Percentiles rank a stretch among this genome's conserved stretches.
Evolutionary conservation across 106 monocot genomes (phyloP).

Genomic region (Xerophyta viscosa): DNA sequence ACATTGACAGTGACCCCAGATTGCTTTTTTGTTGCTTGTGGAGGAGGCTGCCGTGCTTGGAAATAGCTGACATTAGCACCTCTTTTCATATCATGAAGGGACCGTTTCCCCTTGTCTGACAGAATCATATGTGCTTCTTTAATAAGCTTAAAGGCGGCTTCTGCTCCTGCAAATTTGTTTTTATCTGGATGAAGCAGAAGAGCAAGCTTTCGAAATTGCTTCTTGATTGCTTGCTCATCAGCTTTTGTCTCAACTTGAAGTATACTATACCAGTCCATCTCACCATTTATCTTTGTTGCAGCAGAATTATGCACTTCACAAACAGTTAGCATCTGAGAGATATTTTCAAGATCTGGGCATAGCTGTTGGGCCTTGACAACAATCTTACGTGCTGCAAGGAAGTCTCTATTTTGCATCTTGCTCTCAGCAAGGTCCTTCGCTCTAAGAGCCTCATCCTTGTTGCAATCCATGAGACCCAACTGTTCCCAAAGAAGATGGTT

Average conservation of each 20-base stretch:
- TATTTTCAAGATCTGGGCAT: slow-evolving; percentile 66
- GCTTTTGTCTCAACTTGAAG: slow-evolving; percentile 48
- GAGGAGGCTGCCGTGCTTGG: slow-evolving; percentile 7
- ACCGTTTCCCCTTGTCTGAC: slow-evolving; percentile 34
- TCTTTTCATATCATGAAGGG: slow-evolving; percentile 49
- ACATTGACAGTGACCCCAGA: not conserved
- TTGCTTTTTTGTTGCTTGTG: slow-evolving; percentile 4
- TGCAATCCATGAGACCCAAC: slow-evolving; percentile 72
- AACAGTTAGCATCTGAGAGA: slow-evolving; percentile 59
- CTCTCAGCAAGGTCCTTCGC: slow-evolving; percentile 62
- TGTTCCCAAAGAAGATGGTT: not conserved
- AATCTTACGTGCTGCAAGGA: slow-evolving; percentile 42
- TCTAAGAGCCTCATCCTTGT: slow-evolving; percentile 76
- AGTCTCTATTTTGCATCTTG: slow-evolving; percentile 54
- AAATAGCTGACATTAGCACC: slow-evolving; percentile 1
- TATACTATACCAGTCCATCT: slow-evolving; percentile 50
- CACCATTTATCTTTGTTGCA: slow-evolving; percentile 32
- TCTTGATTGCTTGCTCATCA: slow-evolving; percentile 55
- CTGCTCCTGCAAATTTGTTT: slow-evolving; percentile 76
- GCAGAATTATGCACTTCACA: slow-evolving; percentile 76
- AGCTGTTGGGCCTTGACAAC: slow-evolving; percentile 53
- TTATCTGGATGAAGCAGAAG: slow-evolving; percentile 78
- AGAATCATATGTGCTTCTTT: slow-evolving; percentile 55
- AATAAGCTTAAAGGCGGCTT: slow-evolving; percentile 76
- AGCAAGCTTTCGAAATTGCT: slow-evolving; percentile 68